Conservation (phyloP, 805 yeast genomes). For the Kazachstania taianensis region DNA sequence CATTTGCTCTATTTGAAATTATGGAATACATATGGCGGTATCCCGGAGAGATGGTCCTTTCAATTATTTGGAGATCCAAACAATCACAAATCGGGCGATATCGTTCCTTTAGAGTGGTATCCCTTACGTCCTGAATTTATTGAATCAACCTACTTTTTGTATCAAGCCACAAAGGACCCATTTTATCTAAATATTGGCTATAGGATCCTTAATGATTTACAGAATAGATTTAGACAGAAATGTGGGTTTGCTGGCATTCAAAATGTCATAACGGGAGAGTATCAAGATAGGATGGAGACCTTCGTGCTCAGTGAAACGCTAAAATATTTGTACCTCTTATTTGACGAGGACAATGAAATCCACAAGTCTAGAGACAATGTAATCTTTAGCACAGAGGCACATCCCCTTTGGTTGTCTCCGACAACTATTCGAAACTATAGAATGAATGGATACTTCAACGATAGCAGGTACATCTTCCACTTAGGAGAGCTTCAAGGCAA, state of each 20-base stretch:
- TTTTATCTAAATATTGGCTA: conserved; percentile 69
- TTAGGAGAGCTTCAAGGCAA: conserved; percentile 7
- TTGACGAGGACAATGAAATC: conserved; percentile 58
- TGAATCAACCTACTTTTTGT: conserved; percentile 78
- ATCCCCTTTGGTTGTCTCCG: conserved; percentile 66
- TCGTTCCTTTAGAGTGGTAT: conserved; percentile 64
- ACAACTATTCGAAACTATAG: conserved; percentile 24
- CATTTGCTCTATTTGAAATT: conserved; percentile 60
- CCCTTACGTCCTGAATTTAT: conserved; percentile 88
- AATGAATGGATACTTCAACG: conserved; percentile 13
- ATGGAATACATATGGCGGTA: conserved; percentile 70
- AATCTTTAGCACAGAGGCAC: conserved; percentile 82
- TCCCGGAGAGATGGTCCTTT: conserved; percentile 83
- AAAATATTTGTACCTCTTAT: conserved; percentile 70
- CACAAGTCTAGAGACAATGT: conserved; percentile 32
- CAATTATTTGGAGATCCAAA: conserved; percentile 4
- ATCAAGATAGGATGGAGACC: conserved; percentile 82
- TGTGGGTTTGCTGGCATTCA: conserved; percentile 81
- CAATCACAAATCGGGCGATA: background rate
- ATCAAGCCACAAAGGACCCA: conserved; percentile 79
- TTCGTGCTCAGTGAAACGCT: conserved; percentile 82
- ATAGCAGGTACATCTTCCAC: conserved; percentile 11
- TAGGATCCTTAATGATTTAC: conserved; percentile 46
- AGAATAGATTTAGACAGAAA: conserved; percentile 39
- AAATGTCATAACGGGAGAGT: conserved; percentile 50